Evolutionary conservation across 2,329 filamentous ascomycete species (phyloP), one percentile per base, ranked within the genome.

Genomic region (Penicillium expansum): DNA sequence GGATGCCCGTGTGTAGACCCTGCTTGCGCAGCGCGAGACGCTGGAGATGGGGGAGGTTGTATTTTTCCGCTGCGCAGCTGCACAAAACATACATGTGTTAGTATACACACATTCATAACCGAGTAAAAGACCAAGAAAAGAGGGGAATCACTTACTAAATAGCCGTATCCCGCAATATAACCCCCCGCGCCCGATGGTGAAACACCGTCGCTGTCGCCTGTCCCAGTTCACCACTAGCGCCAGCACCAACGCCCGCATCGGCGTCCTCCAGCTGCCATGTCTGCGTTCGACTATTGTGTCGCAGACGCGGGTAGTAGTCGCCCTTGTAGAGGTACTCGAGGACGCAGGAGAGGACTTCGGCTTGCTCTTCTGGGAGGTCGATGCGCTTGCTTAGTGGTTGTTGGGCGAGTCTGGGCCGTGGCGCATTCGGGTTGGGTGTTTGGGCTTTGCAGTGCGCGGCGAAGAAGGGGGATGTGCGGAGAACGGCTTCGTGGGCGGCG

Each of bases 321-420:
- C 92, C 92, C 77, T 95, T 95, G 83, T 95, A 95, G 55, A 97
- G 85, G 66, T 89, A 96, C 72, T 97, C 92, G 55, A 97, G 86
- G 11, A 97, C 83, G 6, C 89, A 92, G 8, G 91, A 95, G 75
- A 97, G 92, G 68, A 96, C 88, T 72, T 96, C 91, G 20, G 92
- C 91, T 66, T 92, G 88, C 74, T 96, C 92, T 58, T 93, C 86
- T 1, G 91, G 88, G 2, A 96, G 84, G 50, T 88, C 83, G 71
- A 96, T 88, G 53, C 88, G 86, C 76, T 91, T 92, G 70, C 79
- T 81, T 47, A 73, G 71, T 16, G 52, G 45, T 11, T 58, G 58
- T 45, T 61, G 53, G 33, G 52, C 53, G 8, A 52, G 56, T 20
- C 56, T 57, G 3, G 52, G 22, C 1, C 57, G 53, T n/a, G 33